Evolutionary conservation across 2,329 filamentous ascomycete species (phyloP).

Genomic region (Nothophaeocryptopus gaeumannii): DNA sequence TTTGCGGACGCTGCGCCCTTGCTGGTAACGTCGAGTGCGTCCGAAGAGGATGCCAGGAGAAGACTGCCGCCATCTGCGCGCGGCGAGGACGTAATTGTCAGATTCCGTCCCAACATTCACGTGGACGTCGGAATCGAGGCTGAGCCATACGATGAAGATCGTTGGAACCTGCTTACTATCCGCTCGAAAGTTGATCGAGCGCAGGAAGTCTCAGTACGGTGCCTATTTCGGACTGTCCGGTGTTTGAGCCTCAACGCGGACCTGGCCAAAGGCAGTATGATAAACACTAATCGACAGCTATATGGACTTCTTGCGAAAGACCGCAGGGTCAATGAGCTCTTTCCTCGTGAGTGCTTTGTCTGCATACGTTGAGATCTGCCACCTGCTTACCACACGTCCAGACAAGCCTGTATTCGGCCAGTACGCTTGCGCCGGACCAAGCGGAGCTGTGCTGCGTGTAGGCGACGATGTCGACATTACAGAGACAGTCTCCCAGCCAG

Average conservation of each 20-base stretch:
- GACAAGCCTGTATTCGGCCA: conserved; percentile 37
- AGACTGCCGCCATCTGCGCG: conserved; percentile 30
- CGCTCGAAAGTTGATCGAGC: conserved; percentile 28
- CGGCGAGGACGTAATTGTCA: conserved; percentile 33
- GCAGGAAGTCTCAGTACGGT: conserved; percentile 35
- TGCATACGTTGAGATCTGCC: neutral
- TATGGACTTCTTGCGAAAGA: conserved; percentile 35
- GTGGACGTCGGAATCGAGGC: conserved; percentile 33
- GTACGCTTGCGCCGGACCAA: conserved; percentile 36
- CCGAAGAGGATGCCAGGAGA: conserved; percentile 33
- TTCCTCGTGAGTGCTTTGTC: conserved; percentile 27
- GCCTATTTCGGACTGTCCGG: conserved; percentile 31
- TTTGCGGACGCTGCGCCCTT: conserved; percentile 36
- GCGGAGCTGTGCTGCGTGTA: conserved; percentile 33
- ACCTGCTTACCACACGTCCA: conserved; percentile 13
- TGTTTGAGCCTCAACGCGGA: conserved; percentile 35
- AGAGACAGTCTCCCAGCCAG: conserved; percentile 21
- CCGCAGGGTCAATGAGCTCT: conserved; percentile 32
- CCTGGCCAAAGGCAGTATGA: conserved; percentile 33
- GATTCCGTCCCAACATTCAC: conserved; percentile 35
- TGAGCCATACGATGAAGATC: conserved; percentile 33
- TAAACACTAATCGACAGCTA: conserved; percentile 33
- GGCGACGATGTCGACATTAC: conserved; percentile 34
- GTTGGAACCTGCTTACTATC: conserved; percentile 34
- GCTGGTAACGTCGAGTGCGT: conserved; percentile 35